These are phyloP conservation scores for Verticillium nonalfalfae DNA, from an alignment of 2,329 filamentous ascomycete genomes.

Conservation along the genomic window DNA sequence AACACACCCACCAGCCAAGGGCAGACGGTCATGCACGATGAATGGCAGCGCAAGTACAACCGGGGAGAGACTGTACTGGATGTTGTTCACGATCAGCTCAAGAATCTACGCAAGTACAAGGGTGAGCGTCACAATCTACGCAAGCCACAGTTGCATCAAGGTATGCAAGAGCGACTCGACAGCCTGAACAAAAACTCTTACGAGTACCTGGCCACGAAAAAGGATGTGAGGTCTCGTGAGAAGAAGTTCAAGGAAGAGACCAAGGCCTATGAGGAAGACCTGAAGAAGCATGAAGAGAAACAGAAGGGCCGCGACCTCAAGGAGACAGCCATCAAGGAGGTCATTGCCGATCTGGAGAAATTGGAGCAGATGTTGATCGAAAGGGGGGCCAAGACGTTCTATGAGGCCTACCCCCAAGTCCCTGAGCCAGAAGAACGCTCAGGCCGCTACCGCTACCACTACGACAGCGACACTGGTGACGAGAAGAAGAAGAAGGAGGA, in stretches of 20 bases:
- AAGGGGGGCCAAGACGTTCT: conserved; percentile 60
- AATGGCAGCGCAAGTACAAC: conserved; percentile 23
- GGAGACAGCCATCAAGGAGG: conserved; percentile 41
- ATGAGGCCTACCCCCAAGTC: conserved; percentile 54
- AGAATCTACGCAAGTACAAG: conserved; percentile 39
- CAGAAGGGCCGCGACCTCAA: conserved; percentile 31
- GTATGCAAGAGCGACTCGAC: conserved; percentile 46
- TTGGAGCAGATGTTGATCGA: conserved; percentile 48
- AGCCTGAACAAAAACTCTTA: conserved; percentile 51
- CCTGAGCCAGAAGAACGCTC: conserved; percentile 12
- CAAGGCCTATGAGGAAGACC: conserved; percentile 25
- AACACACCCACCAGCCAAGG: conserved; percentile 47
- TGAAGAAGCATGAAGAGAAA: conserved; percentile 19
- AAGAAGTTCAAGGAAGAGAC: conserved; percentile 18
- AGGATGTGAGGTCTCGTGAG: conserved; percentile 27
- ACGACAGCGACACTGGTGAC: background rate
- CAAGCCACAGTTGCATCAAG: conserved; percentile 21
- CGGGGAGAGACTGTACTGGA: conserved; percentile 52
- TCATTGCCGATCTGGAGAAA: conserved; percentile 44
- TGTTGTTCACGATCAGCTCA: conserved; percentile 45
- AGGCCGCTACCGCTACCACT: background rate
- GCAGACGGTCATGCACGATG: conserved; percentile 24
- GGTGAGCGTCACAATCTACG: conserved; percentile 20
- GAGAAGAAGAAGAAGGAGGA: conserved; percentile 6
- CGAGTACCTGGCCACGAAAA: conserved; percentile 44